Evolutionary conservation across 192 early-diverging fungal species (phyloP).

Genomic region (Glomus cerebriforme): DNA sequence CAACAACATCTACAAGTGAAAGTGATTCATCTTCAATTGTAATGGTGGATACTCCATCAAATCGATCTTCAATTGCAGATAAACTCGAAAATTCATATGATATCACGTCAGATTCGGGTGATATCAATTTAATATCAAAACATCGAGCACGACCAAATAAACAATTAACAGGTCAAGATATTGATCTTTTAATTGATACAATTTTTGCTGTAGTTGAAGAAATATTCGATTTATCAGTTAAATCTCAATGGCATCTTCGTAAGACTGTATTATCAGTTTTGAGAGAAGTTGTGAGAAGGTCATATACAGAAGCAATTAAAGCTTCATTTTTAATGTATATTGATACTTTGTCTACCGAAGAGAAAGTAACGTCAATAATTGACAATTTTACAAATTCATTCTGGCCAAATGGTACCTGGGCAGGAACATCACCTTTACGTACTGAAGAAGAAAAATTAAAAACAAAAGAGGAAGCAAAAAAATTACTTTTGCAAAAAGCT

Average conservation of each 20-base stretch:
- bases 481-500: slow-evolving; percentile 17
- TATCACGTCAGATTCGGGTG: background rate
- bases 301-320: slow-evolving; percentile 14
- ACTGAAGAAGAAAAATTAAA: slow-evolving; percentile 26
- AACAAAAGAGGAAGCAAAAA: slow-evolving; percentile 22
- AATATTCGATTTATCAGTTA: slow-evolving; percentile 29
- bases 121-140: background rate
- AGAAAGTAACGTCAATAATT: background rate
- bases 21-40: background rate
- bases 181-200: slow-evolving; percentile 22
- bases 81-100: background rate
- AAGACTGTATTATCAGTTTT: slow-evolving; percentile 23
- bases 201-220: slow-evolving; percentile 27
- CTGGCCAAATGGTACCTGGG: slow-evolving; percentile 24
- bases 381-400: slow-evolving; percentile 19
- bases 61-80: background rate
- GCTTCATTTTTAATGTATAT: slow-evolving; percentile 1
- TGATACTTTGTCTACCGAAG: slow-evolving; percentile 6
- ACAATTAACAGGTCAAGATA: slow-evolving; percentile 23
- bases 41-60: background rate
- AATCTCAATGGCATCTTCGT: slow-evolving; percentile 31
- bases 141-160: slow-evolving; percentile 13
- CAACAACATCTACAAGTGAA: background rate
- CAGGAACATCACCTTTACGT: background rate
- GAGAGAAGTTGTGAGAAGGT: slow-evolving; percentile 17